Evolutionary conservation across 192 early-diverging fungal species (phyloP).

Genomic region (Coemansia sp.): DNA sequence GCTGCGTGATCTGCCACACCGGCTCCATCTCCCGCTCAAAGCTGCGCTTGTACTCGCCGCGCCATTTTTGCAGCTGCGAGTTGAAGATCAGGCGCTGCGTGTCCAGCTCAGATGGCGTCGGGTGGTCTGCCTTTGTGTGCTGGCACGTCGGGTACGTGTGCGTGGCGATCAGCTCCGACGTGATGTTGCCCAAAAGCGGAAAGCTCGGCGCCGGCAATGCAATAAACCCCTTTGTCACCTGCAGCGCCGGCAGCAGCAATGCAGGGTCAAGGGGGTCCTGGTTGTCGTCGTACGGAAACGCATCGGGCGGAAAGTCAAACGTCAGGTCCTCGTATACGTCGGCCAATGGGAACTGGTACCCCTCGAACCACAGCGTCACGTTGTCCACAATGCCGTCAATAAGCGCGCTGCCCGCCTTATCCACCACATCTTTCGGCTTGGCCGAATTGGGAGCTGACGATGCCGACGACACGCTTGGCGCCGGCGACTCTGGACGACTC

Average conservation of each 20-base stretch:
- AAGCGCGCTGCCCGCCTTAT: conserved; percentile 12
- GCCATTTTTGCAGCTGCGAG: conserved; percentile 59
- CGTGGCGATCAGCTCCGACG: conserved; percentile 64
- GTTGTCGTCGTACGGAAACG: conserved; percentile 54
- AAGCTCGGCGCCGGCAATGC: conserved; percentile 63
- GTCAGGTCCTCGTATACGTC: conserved; percentile 57
- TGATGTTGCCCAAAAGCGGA: conserved; percentile 67
- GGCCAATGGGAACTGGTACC: conserved; percentile 53
- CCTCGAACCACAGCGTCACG: conserved; percentile 52
- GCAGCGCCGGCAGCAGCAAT: conserved; percentile 66
- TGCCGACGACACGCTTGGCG: conserved; percentile 25
- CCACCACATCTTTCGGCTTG: neutral
- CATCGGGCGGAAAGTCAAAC: conserved; percentile 50
- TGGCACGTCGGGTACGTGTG: conserved; percentile 71
- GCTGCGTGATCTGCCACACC: conserved; percentile 64
- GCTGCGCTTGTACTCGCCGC: conserved; percentile 56
- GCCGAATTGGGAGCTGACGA: conserved; percentile 6
- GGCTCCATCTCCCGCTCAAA: conserved; percentile 62
- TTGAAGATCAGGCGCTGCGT: conserved; percentile 68
- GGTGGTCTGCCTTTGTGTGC: conserved; percentile 65
- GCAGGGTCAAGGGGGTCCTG: conserved; percentile 64
- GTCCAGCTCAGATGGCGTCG: conserved; percentile 70
- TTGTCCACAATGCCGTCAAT: conserved; percentile 43
- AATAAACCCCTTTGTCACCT: conserved; percentile 65
- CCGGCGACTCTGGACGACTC: conserved; percentile 35